phyloP scores from a whole-genome alignment of 352 stramenopile species.

The Phytophthora hybrid region DNA sequence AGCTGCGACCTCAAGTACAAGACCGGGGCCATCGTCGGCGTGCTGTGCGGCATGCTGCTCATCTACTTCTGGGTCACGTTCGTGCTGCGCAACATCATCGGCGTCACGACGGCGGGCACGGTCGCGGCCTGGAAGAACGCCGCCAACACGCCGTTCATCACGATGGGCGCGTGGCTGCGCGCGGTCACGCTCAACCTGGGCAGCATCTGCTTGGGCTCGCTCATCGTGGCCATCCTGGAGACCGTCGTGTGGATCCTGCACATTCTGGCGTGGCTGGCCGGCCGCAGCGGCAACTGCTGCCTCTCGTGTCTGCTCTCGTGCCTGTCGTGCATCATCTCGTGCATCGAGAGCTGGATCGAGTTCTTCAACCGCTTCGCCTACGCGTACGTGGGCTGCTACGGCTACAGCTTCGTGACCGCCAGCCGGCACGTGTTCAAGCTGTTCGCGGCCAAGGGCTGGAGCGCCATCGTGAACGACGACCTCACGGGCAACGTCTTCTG shows the following conservation, averaged over 20 bases:
- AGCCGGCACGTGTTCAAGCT: constrained; percentile 84
- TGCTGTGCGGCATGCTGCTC: constrained; percentile 91
- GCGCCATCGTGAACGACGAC: constrained; percentile 90
- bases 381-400: constrained; percentile 89
- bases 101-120: constrained; percentile 89
- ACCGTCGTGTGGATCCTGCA: constrained; percentile 74
- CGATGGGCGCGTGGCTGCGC: constrained; percentile 76
- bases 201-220: constrained; percentile 93
- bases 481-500: constrained; percentile 88
- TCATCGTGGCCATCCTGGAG: constrained; percentile 93
- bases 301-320: constrained; percentile 72
- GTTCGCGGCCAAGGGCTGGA: constrained; percentile 86
- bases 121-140: constrained; percentile 92
- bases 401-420: constrained; percentile 84
- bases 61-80: constrained; percentile 93
- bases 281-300: constrained; percentile 79
- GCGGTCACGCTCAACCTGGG: constrained; percentile 91
- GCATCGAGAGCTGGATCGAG: constrained; percentile 86
- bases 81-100: constrained; percentile 91
- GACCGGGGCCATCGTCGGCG: constrained; percentile 60
- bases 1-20: constrained; percentile 61
- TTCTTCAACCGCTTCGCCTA: constrained; percentile 93
- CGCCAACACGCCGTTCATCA: constrained; percentile 76
- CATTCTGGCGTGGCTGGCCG: constrained; percentile 68
- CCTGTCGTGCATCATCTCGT: constrained; percentile 80